Evolutionary conservation across 164 flowering plant species (phyloP), one percentile per base, ranked within the genome.

Genomic region (Stephania cephalantha): DNA sequence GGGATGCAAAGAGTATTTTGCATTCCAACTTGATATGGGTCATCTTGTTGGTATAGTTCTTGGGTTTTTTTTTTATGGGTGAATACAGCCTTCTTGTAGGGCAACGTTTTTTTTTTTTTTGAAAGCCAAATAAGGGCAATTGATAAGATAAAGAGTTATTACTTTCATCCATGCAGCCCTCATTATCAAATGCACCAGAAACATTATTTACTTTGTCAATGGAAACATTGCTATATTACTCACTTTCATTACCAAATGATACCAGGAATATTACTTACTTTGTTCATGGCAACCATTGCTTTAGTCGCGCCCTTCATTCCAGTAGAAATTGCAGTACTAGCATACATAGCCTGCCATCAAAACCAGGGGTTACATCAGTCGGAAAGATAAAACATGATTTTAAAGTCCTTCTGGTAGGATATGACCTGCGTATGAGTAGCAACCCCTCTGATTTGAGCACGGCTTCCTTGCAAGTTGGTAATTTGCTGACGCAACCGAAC

Each of bases 221-320:
- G 53, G 13, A 48, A 9, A 50, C 55, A 50, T 50, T 50, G 55
- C 53, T 35, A 2, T 2, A 9, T 15, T 50, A 3, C 55, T 50
- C 0, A 9, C 55, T 35, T 2, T 52, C 17, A 52, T 46, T 31
- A 48, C 73, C 74, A 15, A 22, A 15, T 10, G 11, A 78, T 67
- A 42, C 9, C 7, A 12, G 44, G 13, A 69, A 20, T 4, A 48
- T 44, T 70, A 73, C 69, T 29, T 80, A 90, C 98, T 86, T 90
- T 90, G 83, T 91, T 93, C 98, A 93, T 93, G 15, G 97, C 94
- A 22, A 80, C 82, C 98, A 93, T 91, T 76, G 98, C 97, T 83
- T 90, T 90, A 55, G 93, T 90, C 73, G 98, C 98, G 79, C 98
- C 97, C 80, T 91, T 91, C 94, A 91, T 93, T 46, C 97, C 98